These are phyloP conservation scores for Persicaria maculosa DNA, from an alignment of 148 eudicot genomes.

Conservation along the genomic window DNA sequence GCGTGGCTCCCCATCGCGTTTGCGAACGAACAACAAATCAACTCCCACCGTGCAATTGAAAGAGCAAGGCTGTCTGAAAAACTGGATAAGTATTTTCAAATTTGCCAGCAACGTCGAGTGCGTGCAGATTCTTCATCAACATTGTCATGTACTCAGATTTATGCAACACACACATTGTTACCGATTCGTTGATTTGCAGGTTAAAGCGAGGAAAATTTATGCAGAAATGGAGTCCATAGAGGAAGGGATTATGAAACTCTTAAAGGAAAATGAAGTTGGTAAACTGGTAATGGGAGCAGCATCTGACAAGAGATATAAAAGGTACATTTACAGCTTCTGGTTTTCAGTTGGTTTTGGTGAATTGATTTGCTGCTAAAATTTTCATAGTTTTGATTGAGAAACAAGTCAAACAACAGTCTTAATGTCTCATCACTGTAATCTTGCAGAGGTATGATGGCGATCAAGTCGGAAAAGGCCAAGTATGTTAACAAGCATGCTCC, in stretches of 20 bases:
- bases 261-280: slow-evolving; percentile 25
- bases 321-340: slow-evolving; percentile 16
- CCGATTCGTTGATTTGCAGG: background rate
- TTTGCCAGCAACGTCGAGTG: background rate
- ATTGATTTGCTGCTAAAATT: no score
- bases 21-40: background rate
- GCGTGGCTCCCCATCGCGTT: background rate
- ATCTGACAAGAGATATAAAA: slow-evolving; percentile 37
- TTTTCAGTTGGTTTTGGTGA: no score
- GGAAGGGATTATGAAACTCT: slow-evolving; percentile 5
- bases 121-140: background rate
- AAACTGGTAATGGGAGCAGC: slow-evolving; percentile 68
- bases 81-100: background rate
- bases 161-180: background rate
- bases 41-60: background rate
- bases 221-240: background rate
- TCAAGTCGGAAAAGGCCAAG: slow-evolving; percentile 71
- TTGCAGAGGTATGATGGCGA: slow-evolving; percentile 70
- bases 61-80: background rate
- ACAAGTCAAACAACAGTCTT: no score
- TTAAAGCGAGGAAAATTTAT: slow-evolving; percentile 9
- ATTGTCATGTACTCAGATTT: no score
- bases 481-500: slow-evolving; percentile 63
- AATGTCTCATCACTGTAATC: slow-evolving; percentile 5
- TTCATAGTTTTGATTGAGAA: background rate